Evolutionary conservation across 169 alveolate genomes (phyloP).

Genomic region (Plasmodium fragile): DNA sequence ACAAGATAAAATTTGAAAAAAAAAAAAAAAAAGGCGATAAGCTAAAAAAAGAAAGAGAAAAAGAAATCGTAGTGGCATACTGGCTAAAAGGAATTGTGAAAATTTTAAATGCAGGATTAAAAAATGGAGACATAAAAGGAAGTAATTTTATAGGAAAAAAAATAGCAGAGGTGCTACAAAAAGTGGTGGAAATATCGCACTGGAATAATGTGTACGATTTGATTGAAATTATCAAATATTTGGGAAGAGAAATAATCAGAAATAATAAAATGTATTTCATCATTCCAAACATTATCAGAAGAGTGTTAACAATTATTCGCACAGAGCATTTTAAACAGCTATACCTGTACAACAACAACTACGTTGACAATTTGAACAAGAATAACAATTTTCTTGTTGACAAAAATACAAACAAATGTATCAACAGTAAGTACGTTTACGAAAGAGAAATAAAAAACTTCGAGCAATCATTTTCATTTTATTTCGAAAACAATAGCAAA

Average conservation of each 20-base stretch:
- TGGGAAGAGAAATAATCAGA: constrained; percentile 68
- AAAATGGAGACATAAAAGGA: constrained; percentile 62
- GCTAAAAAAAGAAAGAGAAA: constrained; percentile 61
- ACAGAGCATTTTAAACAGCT: constrained; percentile 70
- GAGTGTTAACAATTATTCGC: constrained; percentile 62
- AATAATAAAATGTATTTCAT: constrained; percentile 66
- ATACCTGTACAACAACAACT: constrained; percentile 63
- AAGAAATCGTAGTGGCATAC: constrained; percentile 58
- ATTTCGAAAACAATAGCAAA: constrained; percentile 49
- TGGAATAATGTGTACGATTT: constrained; percentile 70
- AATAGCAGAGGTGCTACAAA: constrained; percentile 62
- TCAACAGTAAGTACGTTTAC: constrained; percentile 22
- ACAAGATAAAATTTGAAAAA: constrained; percentile 55
- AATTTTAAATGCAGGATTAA: constrained; percentile 47
- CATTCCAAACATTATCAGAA: constrained; percentile 60
- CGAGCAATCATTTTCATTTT: constrained; percentile 45
- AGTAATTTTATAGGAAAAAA: constrained; percentile 64
- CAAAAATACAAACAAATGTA: constrained; percentile 7
- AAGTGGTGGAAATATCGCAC: constrained; percentile 59
- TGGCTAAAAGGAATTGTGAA: constrained; percentile 73
- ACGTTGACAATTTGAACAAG: constrained; percentile 61
- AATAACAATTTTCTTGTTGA: constrained; percentile 22
- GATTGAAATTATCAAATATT: constrained; percentile 70
- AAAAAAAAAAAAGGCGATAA: constrained; percentile 44
- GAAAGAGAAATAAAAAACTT: constrained; percentile 67